Evolutionary conservation across 225 moss, liverwort and hornwort species (phyloP).

Genomic region (Climacium dendroides): DNA sequence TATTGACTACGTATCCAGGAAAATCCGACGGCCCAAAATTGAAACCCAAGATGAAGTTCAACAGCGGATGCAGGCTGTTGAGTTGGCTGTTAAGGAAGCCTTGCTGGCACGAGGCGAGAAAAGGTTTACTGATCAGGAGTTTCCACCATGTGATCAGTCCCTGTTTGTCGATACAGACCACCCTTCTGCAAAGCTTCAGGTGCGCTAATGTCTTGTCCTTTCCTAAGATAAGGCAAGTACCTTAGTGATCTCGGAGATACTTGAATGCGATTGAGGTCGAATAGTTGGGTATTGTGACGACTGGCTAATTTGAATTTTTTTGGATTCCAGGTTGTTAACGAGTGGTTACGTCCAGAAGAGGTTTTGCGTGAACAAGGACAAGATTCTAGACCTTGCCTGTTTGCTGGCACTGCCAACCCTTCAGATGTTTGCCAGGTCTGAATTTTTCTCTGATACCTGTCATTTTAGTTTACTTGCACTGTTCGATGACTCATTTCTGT

Average conservation of each 20-base stretch:
- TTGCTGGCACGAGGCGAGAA: conserved; percentile 86
- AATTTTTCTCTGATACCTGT: not conserved
- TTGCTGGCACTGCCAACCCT: conserved; percentile 79
- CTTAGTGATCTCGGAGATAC: not conserved
- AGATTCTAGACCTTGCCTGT: conserved; percentile 59
- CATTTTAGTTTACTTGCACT: not conserved
- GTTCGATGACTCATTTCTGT: not conserved
- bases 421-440: conserved; percentile 97
- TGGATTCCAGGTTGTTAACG: conserved; percentile 63
- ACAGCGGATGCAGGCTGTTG: conserved; percentile 93
- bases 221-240: not conserved
- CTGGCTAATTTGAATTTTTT: not conserved
- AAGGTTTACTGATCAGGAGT: conserved; percentile 94
- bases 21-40: conserved; percentile 73
- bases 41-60: conserved; percentile 93
- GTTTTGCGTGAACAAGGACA: conserved; percentile 58
- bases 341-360: conserved; percentile 84
- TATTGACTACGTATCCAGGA: conserved; percentile 79
- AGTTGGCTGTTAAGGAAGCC: conserved; percentile 95
- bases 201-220: not conserved
- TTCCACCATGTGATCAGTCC: conserved; percentile 82
- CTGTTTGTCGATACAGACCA: conserved; percentile 76
- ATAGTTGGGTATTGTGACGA: not conserved
- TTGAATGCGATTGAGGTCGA: not conserved
- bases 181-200: conserved; percentile 92